phyloP scores from a whole-genome alignment of 2,329 filamentous ascomycete species.

The Talaromyces piceae region DNA sequence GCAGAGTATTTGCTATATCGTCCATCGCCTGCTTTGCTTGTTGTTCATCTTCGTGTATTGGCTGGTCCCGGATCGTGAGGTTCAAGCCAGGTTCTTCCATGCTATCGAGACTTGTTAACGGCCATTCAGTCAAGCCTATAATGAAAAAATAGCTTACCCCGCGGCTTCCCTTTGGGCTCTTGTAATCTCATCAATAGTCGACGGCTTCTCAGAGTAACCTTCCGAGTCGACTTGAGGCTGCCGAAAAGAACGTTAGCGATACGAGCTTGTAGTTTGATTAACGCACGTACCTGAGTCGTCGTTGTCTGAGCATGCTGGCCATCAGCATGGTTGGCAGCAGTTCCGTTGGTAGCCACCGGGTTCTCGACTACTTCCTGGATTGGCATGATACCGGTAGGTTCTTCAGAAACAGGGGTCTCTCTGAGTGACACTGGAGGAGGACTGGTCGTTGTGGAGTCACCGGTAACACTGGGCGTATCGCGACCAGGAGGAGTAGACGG shows the following conservation, averaged over 20 bases:
- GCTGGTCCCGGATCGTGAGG: constrained; percentile 42
- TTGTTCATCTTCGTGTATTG: constrained; percentile 43
- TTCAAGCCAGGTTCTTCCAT: constrained; percentile 39
- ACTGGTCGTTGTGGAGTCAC: constrained; percentile 8
- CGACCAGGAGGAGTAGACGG: constrained; percentile 18
- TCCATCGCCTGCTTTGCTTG: constrained; percentile 43
- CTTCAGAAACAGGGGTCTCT: constrained; percentile 18
- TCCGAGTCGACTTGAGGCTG: constrained; percentile 32
- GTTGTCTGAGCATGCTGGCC: background rate
- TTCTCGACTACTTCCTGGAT: constrained; percentile 17
- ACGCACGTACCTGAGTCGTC: constrained; percentile 3
- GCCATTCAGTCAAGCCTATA: no score
- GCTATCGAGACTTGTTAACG: constrained; percentile 15
- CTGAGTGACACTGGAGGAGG: constrained; percentile 1
- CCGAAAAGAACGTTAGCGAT: constrained; percentile 11
- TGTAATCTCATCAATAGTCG: constrained; percentile 38
- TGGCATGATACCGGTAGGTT: constrained; percentile 14
- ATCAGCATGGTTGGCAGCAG: constrained; percentile 3
- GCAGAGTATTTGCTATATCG: constrained; percentile 43
- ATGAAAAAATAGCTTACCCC: constrained; percentile 18
- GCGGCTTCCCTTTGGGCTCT: constrained; percentile 39
- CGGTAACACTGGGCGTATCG: constrained; percentile 24
- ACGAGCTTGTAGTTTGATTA: background rate
- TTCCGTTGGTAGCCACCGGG: constrained; percentile 22
- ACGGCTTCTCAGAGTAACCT: constrained; percentile 34